Base-by-base conservation (phyloP, 768 basidiomycete species). In the Lentinus tigrinus region DNA sequence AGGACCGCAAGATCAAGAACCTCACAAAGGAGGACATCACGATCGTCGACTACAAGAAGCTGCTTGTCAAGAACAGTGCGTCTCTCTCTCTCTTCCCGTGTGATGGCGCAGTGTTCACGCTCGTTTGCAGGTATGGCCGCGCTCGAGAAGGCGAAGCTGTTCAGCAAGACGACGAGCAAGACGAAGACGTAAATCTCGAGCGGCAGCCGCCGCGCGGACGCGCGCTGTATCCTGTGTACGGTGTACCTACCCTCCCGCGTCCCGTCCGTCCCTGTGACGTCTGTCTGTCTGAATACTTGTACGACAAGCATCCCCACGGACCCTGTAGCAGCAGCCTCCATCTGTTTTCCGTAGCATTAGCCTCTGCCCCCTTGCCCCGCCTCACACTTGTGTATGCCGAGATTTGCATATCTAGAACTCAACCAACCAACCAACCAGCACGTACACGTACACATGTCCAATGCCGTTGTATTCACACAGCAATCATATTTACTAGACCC, bases 31-130 rank as follows among this genome's bases (percentile, higher is more conserved):
- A 85, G 65, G 95, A 93, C 63, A 93, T 98, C 70, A 87, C 84
- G 49, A 98, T 98, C 70, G 77, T 90, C 31, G 91, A 95, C 73
- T 98, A 98, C 81, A 98, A 98, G 83, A 88, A 82, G 76, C 84
- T 85, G 59, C 80, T 97, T 44, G 77, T 91, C 50, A 88, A 83
- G 77, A 81, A 91, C 73, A 92, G 91, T 88, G 71, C 70, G 87
- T 74, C 16, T 23, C 39, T 49, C 43, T 53, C 59, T 46, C 52
- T 16, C 44, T 57, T 53, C 19, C 56, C 26, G 19, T 10, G 11
- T 4, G 19, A 10, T 43, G n/a, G n/a, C 19, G 19, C 23, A 3
- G 8, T 21, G 21, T 13, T 5, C 27, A 3, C 10, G 23, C 16
- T 47, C 46, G 4, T 11, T 3, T 57, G 9, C 63, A 92, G 91